Evolutionary conservation across 768 basidiomycete species (phyloP).

Genomic region (Trametes villosa): DNA sequence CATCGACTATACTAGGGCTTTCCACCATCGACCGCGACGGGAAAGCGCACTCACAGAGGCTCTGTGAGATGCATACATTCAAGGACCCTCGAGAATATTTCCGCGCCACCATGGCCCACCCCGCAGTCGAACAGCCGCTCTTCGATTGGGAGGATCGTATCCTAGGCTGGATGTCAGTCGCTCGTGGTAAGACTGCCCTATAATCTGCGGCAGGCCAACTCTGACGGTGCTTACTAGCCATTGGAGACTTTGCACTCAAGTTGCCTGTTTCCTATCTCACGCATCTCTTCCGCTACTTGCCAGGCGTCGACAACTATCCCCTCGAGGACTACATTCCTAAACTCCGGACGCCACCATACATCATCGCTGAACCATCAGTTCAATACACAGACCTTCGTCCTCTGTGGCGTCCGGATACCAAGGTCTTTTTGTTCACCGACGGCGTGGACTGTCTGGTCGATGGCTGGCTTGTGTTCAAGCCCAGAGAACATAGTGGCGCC

Average conservation of each 20-base stretch:
- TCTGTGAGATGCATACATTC: neutral
- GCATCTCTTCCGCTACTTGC: conserved; percentile 3
- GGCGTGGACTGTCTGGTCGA: conserved; percentile 18
- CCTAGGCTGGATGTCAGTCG: conserved; percentile 1
- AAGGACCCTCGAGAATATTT: conserved; percentile 2
- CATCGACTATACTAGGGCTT: neutral
- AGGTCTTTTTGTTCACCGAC: conserved; percentile 9
- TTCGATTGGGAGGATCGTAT: conserved; percentile 5
- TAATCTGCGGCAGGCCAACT: no score
- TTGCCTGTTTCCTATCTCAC: neutral
- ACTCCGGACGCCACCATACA: conserved; percentile 7
- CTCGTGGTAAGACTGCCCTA: neutral
- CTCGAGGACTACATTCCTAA: neutral
- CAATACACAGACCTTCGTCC: conserved; percentile 10
- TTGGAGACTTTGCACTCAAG: conserved; percentile 10
- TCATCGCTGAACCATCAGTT: conserved; percentile 7
- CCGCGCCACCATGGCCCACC: neutral
- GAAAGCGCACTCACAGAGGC: neutral
- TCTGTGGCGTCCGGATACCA: neutral
- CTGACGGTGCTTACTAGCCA: neutral
- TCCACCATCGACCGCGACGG: neutral
- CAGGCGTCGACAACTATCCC: neutral
- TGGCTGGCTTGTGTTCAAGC: conserved; percentile 3
- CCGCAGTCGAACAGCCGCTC: neutral
- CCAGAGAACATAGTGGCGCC: neutral